These are phyloP conservation scores for Rosa multiflora DNA, from an alignment of 306 rosid genomes.

Conservation along the genomic window DNA sequence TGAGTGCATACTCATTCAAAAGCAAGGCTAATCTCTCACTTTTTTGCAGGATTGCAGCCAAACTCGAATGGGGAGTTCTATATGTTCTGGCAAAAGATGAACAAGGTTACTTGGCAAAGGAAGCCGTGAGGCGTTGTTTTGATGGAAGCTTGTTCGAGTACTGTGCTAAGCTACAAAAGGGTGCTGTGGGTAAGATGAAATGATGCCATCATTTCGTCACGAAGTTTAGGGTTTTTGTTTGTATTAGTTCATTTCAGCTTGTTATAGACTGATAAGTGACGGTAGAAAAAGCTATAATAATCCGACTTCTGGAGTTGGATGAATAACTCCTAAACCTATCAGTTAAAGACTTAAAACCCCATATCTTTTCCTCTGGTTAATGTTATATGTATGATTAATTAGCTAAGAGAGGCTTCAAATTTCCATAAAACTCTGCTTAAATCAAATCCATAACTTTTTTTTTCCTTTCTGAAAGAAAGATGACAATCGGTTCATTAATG, in stretches of 20 bases:
- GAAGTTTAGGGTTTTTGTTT: not conserved
- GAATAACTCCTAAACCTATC: slow-evolving; percentile 2
- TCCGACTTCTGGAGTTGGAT: slow-evolving; percentile 4
- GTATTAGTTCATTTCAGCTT: not conserved
- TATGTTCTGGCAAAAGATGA: slow-evolving; percentile 67
- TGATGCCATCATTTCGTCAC: slow-evolving; percentile 14
- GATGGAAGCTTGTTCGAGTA: slow-evolving; percentile 79
- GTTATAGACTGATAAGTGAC: not conserved
- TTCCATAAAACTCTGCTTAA: not conserved
- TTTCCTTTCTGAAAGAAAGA: too few relatives aligned
- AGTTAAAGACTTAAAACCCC: not conserved
- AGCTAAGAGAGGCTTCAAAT: not conserved
- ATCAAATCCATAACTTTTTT: not conserved
- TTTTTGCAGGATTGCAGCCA: slow-evolving; percentile 53
- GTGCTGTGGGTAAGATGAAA: slow-evolving; percentile 39
- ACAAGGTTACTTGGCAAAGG: slow-evolving; percentile 62
- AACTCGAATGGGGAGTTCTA: slow-evolving; percentile 69
- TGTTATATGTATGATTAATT: not conserved
- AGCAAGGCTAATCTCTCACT: not conserved
- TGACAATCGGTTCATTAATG: too few relatives aligned
- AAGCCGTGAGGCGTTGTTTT: slow-evolving; percentile 80
- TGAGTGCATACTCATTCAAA: not conserved
- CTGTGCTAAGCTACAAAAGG: slow-evolving; percentile 56
- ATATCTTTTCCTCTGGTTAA: not conserved
- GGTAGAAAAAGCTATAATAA: not conserved